Evolutionary conservation across 1,139 yeast species (phyloP), one percentile per base, ranked within the genome.

Genomic region (Hyphopichia wangnamkhiaoensis): DNA sequence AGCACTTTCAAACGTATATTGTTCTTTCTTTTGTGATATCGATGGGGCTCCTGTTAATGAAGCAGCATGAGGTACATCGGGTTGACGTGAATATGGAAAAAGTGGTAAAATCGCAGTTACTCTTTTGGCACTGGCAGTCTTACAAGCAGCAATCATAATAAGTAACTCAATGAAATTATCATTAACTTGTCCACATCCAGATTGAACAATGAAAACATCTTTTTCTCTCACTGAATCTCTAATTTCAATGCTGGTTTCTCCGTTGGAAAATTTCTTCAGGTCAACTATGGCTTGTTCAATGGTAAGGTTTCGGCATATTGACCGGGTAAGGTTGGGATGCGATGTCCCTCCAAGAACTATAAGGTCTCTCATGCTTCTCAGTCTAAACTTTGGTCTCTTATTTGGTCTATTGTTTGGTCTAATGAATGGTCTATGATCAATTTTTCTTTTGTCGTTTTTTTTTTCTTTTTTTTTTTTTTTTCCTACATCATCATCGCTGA

Each of bases 1-100:
- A 3, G 75, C 79, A 50, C 85, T 78, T 41, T 83, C 89, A 50
- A 75, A 78, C 9, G 82, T 74, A 51, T 72, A 77, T 37, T 56
- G 65, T 18, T 64, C 71, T 51, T 68, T 73, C 35, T 66, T 61
- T 34, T 69, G 66, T 3, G 76, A 60, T 7, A 63, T 43, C 19
- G 68, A 63, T 12, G 75, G 74, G 2, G 75, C 75, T 2, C 74
- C 75, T 2, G 73, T 67, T 34, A 73, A 56, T 27, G 88, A 87
- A 1, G 93, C 87, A 33, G 87, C 80, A 55, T 84, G 87, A n/a
- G 96, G 96, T 31, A 88, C 82, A 62, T 91, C 98, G 2, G 96
- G 95, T 64, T 94, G 99, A 56, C 99, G 76, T 1, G 96, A 87
- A 61, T 94, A 94, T 17, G 98, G 97, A 61, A 94, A 93, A 46